Base-by-base conservation (phyloP, 768 basidiomycete species). In the Mycena chlorophos region DNA sequence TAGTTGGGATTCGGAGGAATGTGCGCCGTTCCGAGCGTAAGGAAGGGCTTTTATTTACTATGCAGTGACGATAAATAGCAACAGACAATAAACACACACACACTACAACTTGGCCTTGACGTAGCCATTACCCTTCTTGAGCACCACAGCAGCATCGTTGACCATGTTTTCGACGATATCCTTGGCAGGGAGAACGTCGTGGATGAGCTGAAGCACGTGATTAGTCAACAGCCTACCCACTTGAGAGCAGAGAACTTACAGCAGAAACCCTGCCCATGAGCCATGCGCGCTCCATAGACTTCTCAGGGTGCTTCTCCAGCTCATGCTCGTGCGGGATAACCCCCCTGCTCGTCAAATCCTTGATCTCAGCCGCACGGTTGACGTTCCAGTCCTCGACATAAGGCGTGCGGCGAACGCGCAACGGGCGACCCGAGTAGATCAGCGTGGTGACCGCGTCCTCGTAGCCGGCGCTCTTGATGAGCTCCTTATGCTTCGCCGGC, bases 351-450 rank as follows among this genome's bases (percentile, higher is more conserved):
- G 91, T 91, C 52, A 96, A 79, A 58, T 86, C 82, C 71, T 86
- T 85, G 67, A 95, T 95, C 77, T 95, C 92, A 4, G 72, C 79
- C 68, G 85, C 82, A 27, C 89, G 78, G 71, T 91, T 91, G 63
- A 77, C 79, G 65, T 93, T 86, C 90, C 93, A 94, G 60, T 93
- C 85, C 16, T 85, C 85, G 56, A 96, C 82, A 68, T 93, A 97
- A 17, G 89, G 84, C 2, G 91, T 94, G 68, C 86, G 84, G 60
- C 86, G 74, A 31, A 96, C 93, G 34, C 94, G 84, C 62, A 97
- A 75, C 19, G 95, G 94, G 28, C 94, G 85, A 12, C 94, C 94
- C 40, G 91, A 91, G 74, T 84, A 94, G 65, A 96, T 95, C 43
- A 93, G 66, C n/a, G 94, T 95, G 17, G 86, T 88, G 38, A 86